phyloP scores from a whole-genome alignment of 257 asterid genomes.

The Nicotiana noctiflora region DNA sequence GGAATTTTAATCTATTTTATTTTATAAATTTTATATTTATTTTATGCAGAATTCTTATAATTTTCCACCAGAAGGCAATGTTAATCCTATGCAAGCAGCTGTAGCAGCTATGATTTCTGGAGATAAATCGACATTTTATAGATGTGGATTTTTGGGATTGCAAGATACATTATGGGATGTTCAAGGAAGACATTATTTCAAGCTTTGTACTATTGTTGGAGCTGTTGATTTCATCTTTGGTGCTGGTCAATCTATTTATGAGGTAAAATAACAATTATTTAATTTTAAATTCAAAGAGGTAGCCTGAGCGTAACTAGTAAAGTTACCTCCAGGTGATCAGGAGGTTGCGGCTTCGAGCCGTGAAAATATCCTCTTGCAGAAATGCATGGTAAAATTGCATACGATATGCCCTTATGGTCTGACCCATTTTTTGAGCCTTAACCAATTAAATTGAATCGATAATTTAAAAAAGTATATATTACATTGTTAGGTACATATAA shows the following conservation, averaged over 20 bases:
- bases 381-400: too few relatives aligned
- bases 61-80: neutral
- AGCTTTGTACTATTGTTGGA: constrained; percentile 11
- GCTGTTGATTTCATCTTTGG: constrained; percentile 26
- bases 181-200: constrained; percentile 15
- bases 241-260: constrained; percentile 14
- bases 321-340: too few relatives aligned
- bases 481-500: too few relatives aligned
- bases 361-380: too few relatives aligned
- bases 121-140: constrained; percentile 11
- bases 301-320: too few relatives aligned
- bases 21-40: neutral
- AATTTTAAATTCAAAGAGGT: too few relatives aligned
- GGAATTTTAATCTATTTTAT: neutral
- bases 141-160: constrained; percentile 12
- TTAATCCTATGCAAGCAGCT: neutral
- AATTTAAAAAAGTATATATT: too few relatives aligned
- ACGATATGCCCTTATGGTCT: too few relatives aligned
- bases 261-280: neutral
- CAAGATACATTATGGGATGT: constrained; percentile 16
- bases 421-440: too few relatives aligned
- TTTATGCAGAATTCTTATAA: constrained; percentile 9
- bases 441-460: too few relatives aligned
- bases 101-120: constrained; percentile 13
- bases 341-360: too few relatives aligned